phyloP scores from a whole-genome alignment of 1,284 basidiomycete genomes.

The Termitomyces sp. region DNA sequence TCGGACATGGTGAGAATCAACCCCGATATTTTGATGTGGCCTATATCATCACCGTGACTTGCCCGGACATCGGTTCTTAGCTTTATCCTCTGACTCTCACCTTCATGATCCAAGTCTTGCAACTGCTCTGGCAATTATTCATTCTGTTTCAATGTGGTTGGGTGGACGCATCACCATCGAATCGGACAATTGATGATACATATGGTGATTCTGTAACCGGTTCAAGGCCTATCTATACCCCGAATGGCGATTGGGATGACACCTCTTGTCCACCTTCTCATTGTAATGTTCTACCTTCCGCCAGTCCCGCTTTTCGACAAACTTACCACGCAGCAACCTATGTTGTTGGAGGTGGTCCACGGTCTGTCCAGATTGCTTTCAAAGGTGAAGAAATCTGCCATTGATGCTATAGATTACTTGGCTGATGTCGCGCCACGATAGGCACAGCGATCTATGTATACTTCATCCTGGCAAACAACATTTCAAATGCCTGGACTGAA shows the following conservation, averaged over 20 bases:
- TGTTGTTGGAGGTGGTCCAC: conserved; percentile 17
- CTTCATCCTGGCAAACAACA: conserved; percentile 25
- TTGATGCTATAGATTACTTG: not conserved
- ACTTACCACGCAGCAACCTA: conserved; percentile 34
- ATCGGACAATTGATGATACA: conserved; percentile 35
- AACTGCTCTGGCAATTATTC: not conserved
- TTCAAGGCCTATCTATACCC: conserved; percentile 22
- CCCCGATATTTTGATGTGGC: not conserved
- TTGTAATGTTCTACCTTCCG: conserved; percentile 25
- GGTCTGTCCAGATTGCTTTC: conserved; percentile 19
- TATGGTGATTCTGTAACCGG: conserved; percentile 30
- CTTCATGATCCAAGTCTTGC: not conserved
- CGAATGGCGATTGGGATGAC: conserved; percentile 25
- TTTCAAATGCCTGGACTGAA: conserved; percentile 20
- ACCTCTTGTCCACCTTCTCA: conserved; percentile 19
- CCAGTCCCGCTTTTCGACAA: conserved; percentile 18
- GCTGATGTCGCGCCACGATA: conserved; percentile 5
- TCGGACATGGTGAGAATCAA: too few relatives aligned
- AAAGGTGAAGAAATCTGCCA: conserved; percentile 12
- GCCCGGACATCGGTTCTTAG: not conserved
- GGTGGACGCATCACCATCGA: conserved; percentile 10
- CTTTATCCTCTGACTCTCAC: not conserved
- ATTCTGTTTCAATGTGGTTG: not conserved
- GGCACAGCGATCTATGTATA: conserved; percentile 28
- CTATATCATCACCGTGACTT: not conserved